A percentile compares a stretch with the other conserved stretches of the same genome.
phyloP scores from a whole-genome alignment of 331 rosid species.

The Malus hybrid region DNA sequence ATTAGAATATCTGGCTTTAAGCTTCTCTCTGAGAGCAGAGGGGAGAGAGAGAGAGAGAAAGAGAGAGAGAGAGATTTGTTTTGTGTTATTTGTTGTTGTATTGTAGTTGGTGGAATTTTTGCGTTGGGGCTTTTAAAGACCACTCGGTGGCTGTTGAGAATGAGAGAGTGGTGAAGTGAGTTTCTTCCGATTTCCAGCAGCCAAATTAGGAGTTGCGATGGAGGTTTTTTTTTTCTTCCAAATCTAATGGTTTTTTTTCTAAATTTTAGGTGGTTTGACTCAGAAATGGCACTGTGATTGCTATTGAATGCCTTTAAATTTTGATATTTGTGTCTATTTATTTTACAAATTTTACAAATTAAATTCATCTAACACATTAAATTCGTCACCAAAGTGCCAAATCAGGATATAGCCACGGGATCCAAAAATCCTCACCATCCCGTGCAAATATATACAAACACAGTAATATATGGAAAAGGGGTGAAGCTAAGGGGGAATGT shows the following conservation, averaged over 20 bases:
- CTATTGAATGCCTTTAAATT: fast-evolving
- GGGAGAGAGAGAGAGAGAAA: background rate
- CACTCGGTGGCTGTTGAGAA: background rate
- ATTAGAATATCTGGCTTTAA: constrained; percentile 3
- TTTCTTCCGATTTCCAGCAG: background rate
- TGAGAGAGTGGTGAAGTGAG: background rate
- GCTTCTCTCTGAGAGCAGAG: background rate
- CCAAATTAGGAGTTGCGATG: background rate
- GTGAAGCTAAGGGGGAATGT: too few species aligned
- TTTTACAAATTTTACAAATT: too few species aligned
- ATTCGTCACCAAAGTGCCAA: too few species aligned
- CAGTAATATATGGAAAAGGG: too few species aligned
- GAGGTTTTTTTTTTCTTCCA: background rate
- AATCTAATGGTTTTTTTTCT: background rate
- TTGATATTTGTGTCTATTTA: too few species aligned
- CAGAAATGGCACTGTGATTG: background rate
- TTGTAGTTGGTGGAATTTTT: constrained; percentile 15
- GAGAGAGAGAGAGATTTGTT: background rate
- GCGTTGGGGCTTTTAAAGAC: background rate
- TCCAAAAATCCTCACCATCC: too few species aligned
- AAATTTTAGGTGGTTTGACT: background rate
- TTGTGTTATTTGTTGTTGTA: background rate
- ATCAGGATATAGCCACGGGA: too few species aligned
- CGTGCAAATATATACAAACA: too few species aligned
- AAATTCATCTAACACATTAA: too few species aligned